Evolutionary conservation across 495 filamentous ascomycete species (phyloP), one percentile per base, ranked within the genome.

Genomic region (Darksidea phi): DNA sequence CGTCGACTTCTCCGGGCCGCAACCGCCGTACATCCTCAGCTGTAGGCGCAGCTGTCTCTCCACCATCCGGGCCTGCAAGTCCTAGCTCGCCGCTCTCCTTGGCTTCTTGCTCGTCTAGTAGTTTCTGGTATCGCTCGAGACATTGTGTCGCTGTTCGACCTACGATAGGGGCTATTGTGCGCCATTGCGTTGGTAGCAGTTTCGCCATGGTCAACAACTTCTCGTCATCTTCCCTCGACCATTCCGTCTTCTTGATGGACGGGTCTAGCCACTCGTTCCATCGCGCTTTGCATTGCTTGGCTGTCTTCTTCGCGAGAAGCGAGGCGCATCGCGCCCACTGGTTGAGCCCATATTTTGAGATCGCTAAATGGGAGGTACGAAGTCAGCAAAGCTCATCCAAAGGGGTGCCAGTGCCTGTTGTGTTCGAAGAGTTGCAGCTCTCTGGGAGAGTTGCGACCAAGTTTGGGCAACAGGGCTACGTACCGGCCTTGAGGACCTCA

Each of bases 261-360:
- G 94, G 94, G 68, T 97, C 94, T 63, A 98, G 84, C 93, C 94
- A 98, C 83, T 98, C 95, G 61, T 86, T 81, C 94, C 94, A 98
- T 74, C 94, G 84, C 46, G 94, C 95, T 77, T 97, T 97, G 82
- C 94, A 97, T 77, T 97, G 95, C 76, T 98, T 98, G 25, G 94
- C 89, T 10, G 94, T 97, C 75, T 98, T 98, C 64, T 95, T 88
- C 70, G 94, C 93, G 71, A 98, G 86, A 38, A 98, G 85, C 23
- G 95, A 97, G 46, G 94, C 97, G 41, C 97, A 93, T 72, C 94
- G 94, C 71, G 95, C 93, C 94, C 94, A 98, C 77, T 98, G 94
- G 74, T 98, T 97, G 36, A 98, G 83, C 53, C 67, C 67, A 49
- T 71, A 64, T 51, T 45, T 63, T 64, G 75, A 61, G 11, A 63